Conservation (phyloP, 768 basidiomycete genomes). For the Mycena amicta region DNA sequence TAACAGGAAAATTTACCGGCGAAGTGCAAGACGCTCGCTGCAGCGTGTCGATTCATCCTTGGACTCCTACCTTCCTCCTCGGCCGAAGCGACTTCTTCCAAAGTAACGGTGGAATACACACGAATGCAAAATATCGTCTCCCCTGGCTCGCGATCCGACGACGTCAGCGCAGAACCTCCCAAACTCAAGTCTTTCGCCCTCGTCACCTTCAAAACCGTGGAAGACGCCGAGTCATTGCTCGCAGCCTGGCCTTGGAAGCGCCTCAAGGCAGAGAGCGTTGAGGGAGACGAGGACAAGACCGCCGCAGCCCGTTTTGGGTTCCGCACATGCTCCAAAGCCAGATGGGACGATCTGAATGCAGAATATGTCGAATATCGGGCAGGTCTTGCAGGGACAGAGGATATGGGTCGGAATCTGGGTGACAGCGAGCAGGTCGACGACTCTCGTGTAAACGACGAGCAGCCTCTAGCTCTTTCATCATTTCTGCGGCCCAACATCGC, state of each 20-base stretch:
- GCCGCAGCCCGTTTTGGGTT: slow-evolving; percentile 65
- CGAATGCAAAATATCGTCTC: slow-evolving; percentile 52
- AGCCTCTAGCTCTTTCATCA: not conserved
- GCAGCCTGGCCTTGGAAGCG: no score
- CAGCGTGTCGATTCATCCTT: slow-evolving; percentile 48
- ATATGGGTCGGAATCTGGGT: slow-evolving; percentile 25
- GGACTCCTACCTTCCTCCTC: slow-evolving; percentile 35
- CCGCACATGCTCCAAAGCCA: slow-evolving; percentile 53
- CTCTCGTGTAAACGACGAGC: not conserved
- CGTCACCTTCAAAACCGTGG: slow-evolving; percentile 49
- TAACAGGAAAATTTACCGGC: slow-evolving; percentile 71
- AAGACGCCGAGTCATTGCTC: slow-evolving; percentile 46
- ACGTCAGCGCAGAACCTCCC: slow-evolving; percentile 60
- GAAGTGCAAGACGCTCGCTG: slow-evolving; percentile 51
- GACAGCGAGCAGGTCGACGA: no score
- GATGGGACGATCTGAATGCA: slow-evolving; percentile 66
- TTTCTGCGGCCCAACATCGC: slow-evolving; percentile 3
- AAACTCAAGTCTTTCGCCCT: slow-evolving; percentile 79
- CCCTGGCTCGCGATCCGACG: slow-evolving; percentile 67
- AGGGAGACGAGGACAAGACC: slow-evolving; percentile 1
- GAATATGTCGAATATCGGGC: slow-evolving; percentile 72
- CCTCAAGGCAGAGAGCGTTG: no score
- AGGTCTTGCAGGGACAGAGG: slow-evolving; percentile 45
- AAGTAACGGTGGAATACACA: slow-evolving; percentile 8
- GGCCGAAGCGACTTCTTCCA: no score